Base-by-base conservation (phyloP, 192 early-diverging fungal species). In the Chytriomyces hyalinus region DNA sequence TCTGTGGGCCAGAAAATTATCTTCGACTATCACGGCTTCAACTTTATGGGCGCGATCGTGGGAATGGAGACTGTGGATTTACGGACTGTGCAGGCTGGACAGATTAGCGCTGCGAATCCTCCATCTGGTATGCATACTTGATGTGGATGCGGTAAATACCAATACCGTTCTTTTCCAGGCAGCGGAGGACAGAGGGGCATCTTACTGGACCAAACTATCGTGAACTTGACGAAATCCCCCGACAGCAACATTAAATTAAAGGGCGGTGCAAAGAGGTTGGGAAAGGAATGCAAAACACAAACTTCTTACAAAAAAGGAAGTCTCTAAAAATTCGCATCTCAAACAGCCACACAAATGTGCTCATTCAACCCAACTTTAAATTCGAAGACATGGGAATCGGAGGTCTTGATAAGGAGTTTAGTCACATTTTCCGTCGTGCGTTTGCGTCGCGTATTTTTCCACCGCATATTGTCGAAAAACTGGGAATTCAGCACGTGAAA, bases 301-400 rank as follows among this genome's bases (percentile, higher is more conserved):
- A n/a, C n/a, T n/a, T n/a, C n/a, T n/a, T n/a, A n/a, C n/a, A n/a
- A n/a, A n/a, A n/a, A n/a, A n/a, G n/a, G n/a, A n/a, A n/a, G n/a
- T n/a, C n/a, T n/a, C n/a, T n/a, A n/a, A n/a, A n/a, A n/a, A n/a
- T 49, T n/a, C 46, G 1, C 48, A 26, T 2, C 1, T 59, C 4
- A 0, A 15, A 28, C 28, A 71, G 57, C 61, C 71, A 73, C 60
- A 45, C 71, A 9, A 61, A 91, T 61, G 87, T 90, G 4, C 83
- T 99, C 67, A 92, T 98, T 65, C 91, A 96, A 81, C 94, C 97
- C 6, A 88, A 97, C 77, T 98, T 98, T 84, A 95, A 95, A 72
- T 97, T 98, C 84, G 96, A 96, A 80, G 95, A 98, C 73, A 86
- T 99, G 82, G 97, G 97, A 46, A 98, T 99, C 82, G 97, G 97